Base-by-base conservation (phyloP, 805 yeast species). In the Barnettozyma sucrosica region DNA sequence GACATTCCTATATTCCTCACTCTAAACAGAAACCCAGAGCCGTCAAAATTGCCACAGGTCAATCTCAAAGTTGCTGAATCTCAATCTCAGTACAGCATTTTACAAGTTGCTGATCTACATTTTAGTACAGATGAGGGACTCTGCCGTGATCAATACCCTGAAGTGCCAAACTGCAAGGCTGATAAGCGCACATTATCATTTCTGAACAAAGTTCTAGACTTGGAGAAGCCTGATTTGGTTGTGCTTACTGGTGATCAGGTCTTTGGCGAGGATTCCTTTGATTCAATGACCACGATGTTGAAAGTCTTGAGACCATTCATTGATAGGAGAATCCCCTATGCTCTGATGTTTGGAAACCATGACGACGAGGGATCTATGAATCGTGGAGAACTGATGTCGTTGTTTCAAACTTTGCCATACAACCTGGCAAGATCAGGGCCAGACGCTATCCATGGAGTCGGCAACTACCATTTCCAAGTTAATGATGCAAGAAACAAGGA, bases 61-160 rank as follows among this genome's bases (percentile, higher is more conserved):
- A 58, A 26, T 36, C 16, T 43, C 16, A 32, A 37, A 21, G 28
- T 49, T 44, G 56, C 66, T 10, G 51, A 66, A 2, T 59, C 74
- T 19, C 80, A 79, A 5, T 8, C 19, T 5, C 75, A 71, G 46
- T 87, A 83, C 66, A 92, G 85, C 63, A 83, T 93, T 37, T 66
- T 89, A 10, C 99, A 93, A 65, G 79, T 92, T 5, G 95, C 97
- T 0, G 98, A 93, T 63, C 69, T 92, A 48, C 99, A 93, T 66
- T 83, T 85, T 62, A 76, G 93, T n/a, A 85, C 96, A 0, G 90
- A 89, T 6, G 74, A 69, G 46, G 97, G 97, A 13, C 64, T 65
- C 42, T 93, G 98, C 59, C 70, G 84, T 45, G 95, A 90, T 60
- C 82, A 85, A 11, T 77, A 61, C 36, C 92, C 93, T 1, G 70